Evolutionary conservation across 257 asterid species (phyloP), one percentile per base, ranked within the genome.

Genomic region (Avicennia marina): DNA sequence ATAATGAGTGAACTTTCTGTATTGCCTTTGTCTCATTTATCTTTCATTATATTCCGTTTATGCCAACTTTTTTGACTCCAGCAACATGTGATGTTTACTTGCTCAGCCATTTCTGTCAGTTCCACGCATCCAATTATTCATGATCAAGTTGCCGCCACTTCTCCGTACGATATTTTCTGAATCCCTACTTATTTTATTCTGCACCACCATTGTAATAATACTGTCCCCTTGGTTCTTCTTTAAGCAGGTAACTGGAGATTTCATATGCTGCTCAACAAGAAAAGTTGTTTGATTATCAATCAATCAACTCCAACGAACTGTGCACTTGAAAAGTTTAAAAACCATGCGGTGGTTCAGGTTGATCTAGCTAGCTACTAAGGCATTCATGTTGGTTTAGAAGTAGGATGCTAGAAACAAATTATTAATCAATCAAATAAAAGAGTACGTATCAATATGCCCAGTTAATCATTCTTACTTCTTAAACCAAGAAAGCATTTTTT

Each of bases 161-260:
- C n/a, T n/a, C n/a, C n/a, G n/a, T n/a, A n/a, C n/a, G n/a, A n/a
- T n/a, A n/a, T n/a, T n/a, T n/a, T n/a, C n/a, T n/a, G n/a, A n/a
- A n/a, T n/a, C n/a, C n/a, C n/a, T n/a, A n/a, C n/a, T n/a, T n/a
- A n/a, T n/a, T n/a, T n/a, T n/a, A n/a, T n/a, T n/a, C n/a, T n/a
- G n/a, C n/a, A n/a, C n/a, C n/a, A n/a, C n/a, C n/a, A n/a, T n/a
- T n/a, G n/a, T n/a, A n/a, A n/a, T n/a, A n/a, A n/a, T n/a, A n/a
- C n/a, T n/a, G n/a, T n/a, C n/a, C n/a, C n/a, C n/a, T n/a, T n/a
- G n/a, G n/a, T n/a, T n/a, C n/a, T n/a, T n/a, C n/a, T n/a, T n/a
- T 71, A 64, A 60, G 13, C 87, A 71, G 81, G 87, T 79, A 80
- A 59, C 50, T n/a, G 46, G 19, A 19, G 32, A 54, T 16, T 10